A percentile compares a stretch with the other conserved stretches of the same genome.
Conservation (phyloP, 1,284 basidiomycete genomes). For the Ganoderma leucocontextum region DNA sequence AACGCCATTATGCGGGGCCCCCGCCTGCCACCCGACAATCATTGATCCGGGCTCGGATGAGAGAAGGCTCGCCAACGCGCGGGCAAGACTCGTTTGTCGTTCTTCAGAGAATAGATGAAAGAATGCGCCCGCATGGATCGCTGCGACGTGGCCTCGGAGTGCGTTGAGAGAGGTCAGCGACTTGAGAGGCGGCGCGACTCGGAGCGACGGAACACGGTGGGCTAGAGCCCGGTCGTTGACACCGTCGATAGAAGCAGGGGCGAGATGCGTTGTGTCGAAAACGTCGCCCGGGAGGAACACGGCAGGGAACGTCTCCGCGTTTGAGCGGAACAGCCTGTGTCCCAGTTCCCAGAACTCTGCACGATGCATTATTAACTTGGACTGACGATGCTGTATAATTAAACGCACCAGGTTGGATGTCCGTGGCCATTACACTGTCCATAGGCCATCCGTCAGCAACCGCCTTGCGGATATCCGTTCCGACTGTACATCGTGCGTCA, state of each 20-base stretch:
- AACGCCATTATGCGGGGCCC: conserved; percentile 29
- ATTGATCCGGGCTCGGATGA: conserved; percentile 44
- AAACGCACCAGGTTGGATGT: conserved; percentile 41
- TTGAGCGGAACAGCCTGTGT: conserved; percentile 41
- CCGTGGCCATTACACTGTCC: conserved; percentile 44
- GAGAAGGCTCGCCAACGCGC: conserved; percentile 48
- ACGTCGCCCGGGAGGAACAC: conserved; percentile 33
- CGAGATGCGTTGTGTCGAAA: conserved; percentile 46
- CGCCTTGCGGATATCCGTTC: conserved; percentile 50
- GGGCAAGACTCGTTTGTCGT: conserved; percentile 49
- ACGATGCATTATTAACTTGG: neutral
- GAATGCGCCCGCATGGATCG: conserved; percentile 52
- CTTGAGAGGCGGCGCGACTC: conserved; percentile 39
- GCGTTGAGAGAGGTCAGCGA: conserved; percentile 48
- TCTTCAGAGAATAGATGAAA: conserved; percentile 58
- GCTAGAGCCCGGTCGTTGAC: neutral
- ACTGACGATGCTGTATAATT: neutral
- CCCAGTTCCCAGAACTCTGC: conserved; percentile 42
- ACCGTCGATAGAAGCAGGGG: neutral
- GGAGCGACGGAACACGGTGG: neutral
- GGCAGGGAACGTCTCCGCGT: conserved; percentile 51
- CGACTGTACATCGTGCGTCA: conserved; percentile 41
- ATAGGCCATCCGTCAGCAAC: conserved; percentile 49
- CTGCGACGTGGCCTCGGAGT: conserved; percentile 51
- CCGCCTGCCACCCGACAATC: conserved; percentile 44